Percentiles rank a stretch among this genome's conserved stretches.
phyloP scores from a whole-genome alignment of 306 rosid genomes.

The Coriaria nepalensis region DNA sequence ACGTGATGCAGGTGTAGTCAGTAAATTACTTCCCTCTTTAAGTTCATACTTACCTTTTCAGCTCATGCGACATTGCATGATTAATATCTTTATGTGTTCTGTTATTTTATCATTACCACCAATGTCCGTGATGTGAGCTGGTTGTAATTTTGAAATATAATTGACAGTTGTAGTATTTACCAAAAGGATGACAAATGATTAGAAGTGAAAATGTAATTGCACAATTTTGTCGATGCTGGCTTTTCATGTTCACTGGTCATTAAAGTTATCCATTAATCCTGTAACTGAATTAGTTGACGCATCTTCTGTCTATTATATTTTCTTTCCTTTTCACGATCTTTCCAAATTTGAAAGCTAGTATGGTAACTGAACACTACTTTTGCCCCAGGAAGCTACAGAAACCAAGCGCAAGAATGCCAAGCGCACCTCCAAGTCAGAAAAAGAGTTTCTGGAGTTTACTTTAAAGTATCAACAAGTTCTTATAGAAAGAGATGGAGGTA shows the following conservation, averaged over 20 bases:
- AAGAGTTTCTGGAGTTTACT: constrained; percentile 76
- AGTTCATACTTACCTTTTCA: not conserved
- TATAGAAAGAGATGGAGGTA: constrained; percentile 86
- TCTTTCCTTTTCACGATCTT: too few species aligned
- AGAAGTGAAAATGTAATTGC: too few species aligned
- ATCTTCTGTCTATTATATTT: too few species aligned
- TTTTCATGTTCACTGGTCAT: too few species aligned
- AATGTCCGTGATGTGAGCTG: too few species aligned
- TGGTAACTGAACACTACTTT: not conserved
- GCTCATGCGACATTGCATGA: not conserved
- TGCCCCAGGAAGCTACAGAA: constrained; percentile 55
- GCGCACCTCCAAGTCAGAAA: constrained; percentile 70
- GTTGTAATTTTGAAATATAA: too few species aligned
- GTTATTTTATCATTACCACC: too few species aligned
- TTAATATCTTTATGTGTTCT: not conserved
- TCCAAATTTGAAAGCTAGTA: not conserved
- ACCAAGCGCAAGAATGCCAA: constrained; percentile 63
- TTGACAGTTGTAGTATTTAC: too few species aligned
- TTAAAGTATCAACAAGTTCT: constrained; percentile 84
- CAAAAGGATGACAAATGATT: too few species aligned
- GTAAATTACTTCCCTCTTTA: not conserved
- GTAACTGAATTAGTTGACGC: not conserved
- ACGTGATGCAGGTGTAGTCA: constrained; percentile 13
- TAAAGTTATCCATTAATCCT: too few species aligned
- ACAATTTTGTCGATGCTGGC: too few species aligned